Conservation (phyloP, 2,329 filamentous ascomycete species). For the Fusarium marasasianum region DNA sequence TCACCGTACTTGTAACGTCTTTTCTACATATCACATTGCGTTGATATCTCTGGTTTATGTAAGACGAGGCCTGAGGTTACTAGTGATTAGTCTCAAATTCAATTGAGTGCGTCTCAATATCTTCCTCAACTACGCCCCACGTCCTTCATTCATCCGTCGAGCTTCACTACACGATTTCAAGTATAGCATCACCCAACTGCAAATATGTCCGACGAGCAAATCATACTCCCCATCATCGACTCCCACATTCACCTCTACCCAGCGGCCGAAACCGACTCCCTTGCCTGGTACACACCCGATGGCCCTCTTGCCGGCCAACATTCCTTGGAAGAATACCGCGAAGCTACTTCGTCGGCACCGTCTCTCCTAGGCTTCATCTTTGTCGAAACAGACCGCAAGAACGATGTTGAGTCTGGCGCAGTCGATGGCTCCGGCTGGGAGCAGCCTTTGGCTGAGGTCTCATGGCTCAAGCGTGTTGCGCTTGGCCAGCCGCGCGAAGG, state of each 20-base stretch:
- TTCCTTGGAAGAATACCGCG: slow-evolving; percentile 70
- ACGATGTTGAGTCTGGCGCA: slow-evolving; percentile 60
- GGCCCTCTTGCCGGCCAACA: slow-evolving; percentile 70
- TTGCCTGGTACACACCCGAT: slow-evolving; percentile 74
- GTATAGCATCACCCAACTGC: slow-evolving; percentile 1
- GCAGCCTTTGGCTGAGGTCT: slow-evolving; percentile 76
- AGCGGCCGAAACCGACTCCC: slow-evolving; percentile 68
- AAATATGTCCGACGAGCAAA: slow-evolving; percentile 51
- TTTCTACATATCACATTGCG: background rate
- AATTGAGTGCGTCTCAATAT: background rate
- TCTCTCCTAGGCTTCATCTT: slow-evolving; percentile 78
- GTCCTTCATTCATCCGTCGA: background rate
- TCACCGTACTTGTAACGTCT: slow-evolving; percentile 26
- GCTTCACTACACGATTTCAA: background rate
- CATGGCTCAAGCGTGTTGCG: slow-evolving; percentile 72
- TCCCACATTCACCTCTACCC: slow-evolving; percentile 93
- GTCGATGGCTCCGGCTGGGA: slow-evolving; percentile 68
- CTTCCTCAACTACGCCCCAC: background rate
- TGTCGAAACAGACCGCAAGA: slow-evolving; percentile 81
- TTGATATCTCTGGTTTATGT: background rate
- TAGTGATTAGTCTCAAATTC: background rate
- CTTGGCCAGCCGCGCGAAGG: slow-evolving; percentile 65
- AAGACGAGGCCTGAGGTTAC: background rate
- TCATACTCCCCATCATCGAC: slow-evolving; percentile 76
- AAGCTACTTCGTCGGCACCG: slow-evolving; percentile 52